Conservation (phyloP, 2,329 filamentous ascomycete genomes). For the Penicillium expansum region DNA sequence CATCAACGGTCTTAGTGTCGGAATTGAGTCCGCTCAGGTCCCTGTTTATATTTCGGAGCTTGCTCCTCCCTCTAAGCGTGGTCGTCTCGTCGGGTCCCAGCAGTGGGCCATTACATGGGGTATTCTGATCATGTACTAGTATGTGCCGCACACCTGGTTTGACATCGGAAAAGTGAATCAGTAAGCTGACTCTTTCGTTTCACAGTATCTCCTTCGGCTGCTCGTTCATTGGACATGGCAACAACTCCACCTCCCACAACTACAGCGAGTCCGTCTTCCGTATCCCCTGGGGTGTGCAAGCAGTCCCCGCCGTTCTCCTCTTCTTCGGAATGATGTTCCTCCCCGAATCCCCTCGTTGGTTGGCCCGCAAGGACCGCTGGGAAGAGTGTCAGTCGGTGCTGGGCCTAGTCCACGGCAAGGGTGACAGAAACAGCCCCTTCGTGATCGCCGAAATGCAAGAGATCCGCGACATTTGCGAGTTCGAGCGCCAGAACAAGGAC, state of each 20-base stretch:
- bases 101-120: constrained; percentile 75
- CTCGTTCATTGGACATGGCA: constrained; percentile 8
- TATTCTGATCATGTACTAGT: constrained; percentile 68
- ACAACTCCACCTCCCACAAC: constrained; percentile 26
- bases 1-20: constrained; percentile 69
- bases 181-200: constrained; percentile 1
- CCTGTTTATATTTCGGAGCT: constrained; percentile 70
- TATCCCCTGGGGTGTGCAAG: constrained; percentile 64
- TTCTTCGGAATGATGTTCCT: constrained; percentile 53
- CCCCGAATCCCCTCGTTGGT: constrained; percentile 62
- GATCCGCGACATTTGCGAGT: constrained; percentile 70
- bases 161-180: constrained; percentile 20
- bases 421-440: constrained; percentile 62
- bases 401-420: constrained; percentile 60
- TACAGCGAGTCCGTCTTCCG: constrained; percentile 56
- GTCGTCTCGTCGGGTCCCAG: constrained; percentile 67
- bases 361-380: constrained; percentile 61
- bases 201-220: constrained; percentile 42
- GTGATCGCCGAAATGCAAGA: constrained; percentile 68
- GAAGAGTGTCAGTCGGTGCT: constrained; percentile 53
- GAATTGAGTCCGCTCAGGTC: constrained; percentile 68
- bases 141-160: constrained; percentile 57
- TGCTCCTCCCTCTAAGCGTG: constrained; percentile 55
- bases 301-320: constrained; percentile 59
- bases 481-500: constrained; percentile 67